phyloP scores from a whole-genome alignment of 2,329 filamentous ascomycete genomes.

The Aspergillaceae sp. region DNA sequence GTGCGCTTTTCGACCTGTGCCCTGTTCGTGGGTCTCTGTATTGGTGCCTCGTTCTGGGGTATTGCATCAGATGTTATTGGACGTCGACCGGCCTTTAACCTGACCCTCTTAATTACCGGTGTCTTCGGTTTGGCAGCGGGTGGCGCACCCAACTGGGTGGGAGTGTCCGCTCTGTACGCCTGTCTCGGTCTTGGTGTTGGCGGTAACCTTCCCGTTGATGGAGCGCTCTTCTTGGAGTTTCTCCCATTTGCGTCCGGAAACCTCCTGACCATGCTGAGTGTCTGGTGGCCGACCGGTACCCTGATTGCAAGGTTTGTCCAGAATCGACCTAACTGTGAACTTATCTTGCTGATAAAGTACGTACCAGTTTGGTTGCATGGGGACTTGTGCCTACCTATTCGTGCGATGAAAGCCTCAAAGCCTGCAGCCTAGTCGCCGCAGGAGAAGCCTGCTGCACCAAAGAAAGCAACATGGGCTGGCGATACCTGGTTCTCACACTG shows the following conservation, averaged over 20 bases:
- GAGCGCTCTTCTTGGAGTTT: conserved; percentile 75
- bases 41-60: conserved; percentile 75
- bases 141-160: conserved; percentile 59
- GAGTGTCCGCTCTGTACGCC: conserved; percentile 52
- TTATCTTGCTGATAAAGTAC: background rate
- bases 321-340: background rate
- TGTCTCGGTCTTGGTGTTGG: conserved; percentile 60
- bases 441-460: conserved; percentile 34
- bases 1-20: conserved; percentile 75
- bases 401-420: conserved; percentile 26
- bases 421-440: conserved; percentile 22
- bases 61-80: conserved; percentile 70
- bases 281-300: conserved; percentile 82
- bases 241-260: conserved; percentile 65
- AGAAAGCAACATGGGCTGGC: conserved; percentile 62
- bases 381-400: conserved; percentile 63
- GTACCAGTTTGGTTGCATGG: conserved; percentile 53
- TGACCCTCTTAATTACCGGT: conserved; percentile 65
- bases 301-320: conserved; percentile 48
- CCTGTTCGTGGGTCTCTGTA: conserved; percentile 65
- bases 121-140: conserved; percentile 65
- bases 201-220: conserved; percentile 71
- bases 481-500: conserved; percentile 62
- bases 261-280: conserved; percentile 68
- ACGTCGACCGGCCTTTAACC: conserved; percentile 71